phyloP scores from a whole-genome alignment of 2,329 filamentous ascomycete species.

The Cytospora piceae region DNA sequence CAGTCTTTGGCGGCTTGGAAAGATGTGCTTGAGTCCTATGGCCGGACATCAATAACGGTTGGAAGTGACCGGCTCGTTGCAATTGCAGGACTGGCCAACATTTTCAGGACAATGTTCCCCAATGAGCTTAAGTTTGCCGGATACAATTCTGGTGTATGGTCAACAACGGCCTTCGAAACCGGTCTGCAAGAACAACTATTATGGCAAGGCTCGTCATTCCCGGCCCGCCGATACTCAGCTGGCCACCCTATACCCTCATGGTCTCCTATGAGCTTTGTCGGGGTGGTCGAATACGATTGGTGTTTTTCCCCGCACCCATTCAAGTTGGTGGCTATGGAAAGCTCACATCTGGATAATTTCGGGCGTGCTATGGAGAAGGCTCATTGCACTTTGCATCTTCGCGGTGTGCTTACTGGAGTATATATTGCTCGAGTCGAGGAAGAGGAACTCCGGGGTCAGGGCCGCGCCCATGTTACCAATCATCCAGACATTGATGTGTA shows the following conservation, averaged over 20 bases:
- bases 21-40: slow-evolving; percentile 6
- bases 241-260: slow-evolving; percentile 9
- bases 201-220: background rate
- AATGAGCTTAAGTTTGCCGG: background rate
- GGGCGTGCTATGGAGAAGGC: background rate
- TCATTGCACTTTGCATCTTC: slow-evolving; percentile 6
- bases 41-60: background rate
- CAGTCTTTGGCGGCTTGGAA: background rate
- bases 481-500: background rate
- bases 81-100: slow-evolving; percentile 4
- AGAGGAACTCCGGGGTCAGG: background rate
- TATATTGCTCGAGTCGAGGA: background rate
- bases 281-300: background rate
- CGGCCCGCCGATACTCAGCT: slow-evolving; percentile 4
- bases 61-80: slow-evolving; percentile 5
- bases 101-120: background rate
- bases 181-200: background rate
- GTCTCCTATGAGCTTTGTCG: slow-evolving; percentile 3
- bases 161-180: background rate
- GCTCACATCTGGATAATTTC: background rate
- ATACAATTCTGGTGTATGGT: slow-evolving; percentile 11
- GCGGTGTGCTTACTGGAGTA: background rate
- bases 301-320: too few species aligned
- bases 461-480: background rate
- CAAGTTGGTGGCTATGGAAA: background rate